Base-by-base conservation (phyloP, 2,329 filamentous ascomycete species). In the Cladosporium sp. region DNA sequence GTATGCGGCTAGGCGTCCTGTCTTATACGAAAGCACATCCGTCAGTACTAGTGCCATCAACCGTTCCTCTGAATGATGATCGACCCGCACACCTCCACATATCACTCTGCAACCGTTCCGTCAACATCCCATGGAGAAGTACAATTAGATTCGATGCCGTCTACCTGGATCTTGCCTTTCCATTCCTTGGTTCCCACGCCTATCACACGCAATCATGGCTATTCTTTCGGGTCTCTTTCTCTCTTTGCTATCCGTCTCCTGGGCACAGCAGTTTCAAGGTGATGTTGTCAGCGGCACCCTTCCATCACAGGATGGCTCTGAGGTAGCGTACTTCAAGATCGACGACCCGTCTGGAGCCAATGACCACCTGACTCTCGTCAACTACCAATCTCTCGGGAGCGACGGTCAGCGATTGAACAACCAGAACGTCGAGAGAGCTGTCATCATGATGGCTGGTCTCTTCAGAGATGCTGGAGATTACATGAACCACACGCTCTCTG, bases 291-390 rank as follows among this genome's bases (percentile, higher is more conserved):
- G 48, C 29, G 57, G 53, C 13, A 38, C 30, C 17, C 52, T 62
- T 4, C 58, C 60, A 3, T 49, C 43, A 6, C 37, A 61, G 9
- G 32, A 40, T 12, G 55, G 56, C n/a, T 47, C 54, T 13, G 60
- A 62, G 22, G 53, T 62, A 18, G 53, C 60, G 11, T 69, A 60
- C 56, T 68, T 64, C 56, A 62, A 60, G 37, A 63, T 68, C 49
- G 56, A 56, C 4, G 59, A 63, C 29, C 55, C 59, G 24, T 57
- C 59, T 13, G 56, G 60, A 20, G 60, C 58, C 17, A 61, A 63
- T 34, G 48, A 54, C 15, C 56, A 59, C 38, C 51, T 62, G 15
- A 65, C 62, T 5, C 47, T 65, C 22, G 61, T 61, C 56, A 66
- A 66, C 50, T 66, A 66, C 54, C 61, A 61, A 34, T 60, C 58